These are phyloP conservation scores for Orobanche coerulescens DNA, from an alignment of 257 asterid genomes.

Conservation along the genomic window DNA sequence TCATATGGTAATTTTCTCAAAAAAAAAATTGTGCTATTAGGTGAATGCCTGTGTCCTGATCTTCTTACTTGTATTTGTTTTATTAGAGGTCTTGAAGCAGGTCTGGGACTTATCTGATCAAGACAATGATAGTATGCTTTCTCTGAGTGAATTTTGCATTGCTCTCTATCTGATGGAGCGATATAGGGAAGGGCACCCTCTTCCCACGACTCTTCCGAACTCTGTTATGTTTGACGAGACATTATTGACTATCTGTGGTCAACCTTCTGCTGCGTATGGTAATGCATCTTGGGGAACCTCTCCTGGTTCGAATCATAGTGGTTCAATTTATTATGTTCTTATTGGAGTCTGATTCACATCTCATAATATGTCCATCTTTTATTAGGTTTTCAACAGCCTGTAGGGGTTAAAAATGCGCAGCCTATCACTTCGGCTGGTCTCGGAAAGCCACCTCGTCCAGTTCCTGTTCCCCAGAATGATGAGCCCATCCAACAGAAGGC, in stretches of 20 bases:
- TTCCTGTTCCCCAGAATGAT: slow-evolving; percentile 57
- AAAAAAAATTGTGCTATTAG: neutral
- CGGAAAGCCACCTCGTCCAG: slow-evolving; percentile 94
- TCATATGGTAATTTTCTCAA: slow-evolving; percentile 1
- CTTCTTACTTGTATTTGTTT: slow-evolving; percentile 26
- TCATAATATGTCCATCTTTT: slow-evolving; percentile 14
- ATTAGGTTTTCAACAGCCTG: slow-evolving; percentile 64
- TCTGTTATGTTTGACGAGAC: slow-evolving; percentile 60
- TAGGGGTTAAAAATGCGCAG: slow-evolving; percentile 41
- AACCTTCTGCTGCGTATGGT: slow-evolving; percentile 41
- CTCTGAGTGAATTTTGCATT: slow-evolving; percentile 82
- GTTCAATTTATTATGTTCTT: slow-evolving; percentile 7
- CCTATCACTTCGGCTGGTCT: slow-evolving; percentile 42
- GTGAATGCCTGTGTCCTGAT: slow-evolving; percentile 19
- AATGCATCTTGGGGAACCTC: slow-evolving; percentile 60
- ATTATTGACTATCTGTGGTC: slow-evolving; percentile 41
- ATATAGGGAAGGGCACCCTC: slow-evolving; percentile 79
- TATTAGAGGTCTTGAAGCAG: slow-evolving; percentile 84
- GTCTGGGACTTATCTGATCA: slow-evolving; percentile 98
- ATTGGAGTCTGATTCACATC: neutral
- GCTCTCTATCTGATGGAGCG: slow-evolving; percentile 97
- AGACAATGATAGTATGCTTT: slow-evolving; percentile 95
- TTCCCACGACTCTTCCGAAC: slow-evolving; percentile 65
- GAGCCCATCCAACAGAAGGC: slow-evolving; percentile 73
- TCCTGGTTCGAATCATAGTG: slow-evolving; percentile 41